phyloP scores from a whole-genome alignment of 2,329 filamentous ascomycete genomes.

The Neofusicoccum ribis region DNA sequence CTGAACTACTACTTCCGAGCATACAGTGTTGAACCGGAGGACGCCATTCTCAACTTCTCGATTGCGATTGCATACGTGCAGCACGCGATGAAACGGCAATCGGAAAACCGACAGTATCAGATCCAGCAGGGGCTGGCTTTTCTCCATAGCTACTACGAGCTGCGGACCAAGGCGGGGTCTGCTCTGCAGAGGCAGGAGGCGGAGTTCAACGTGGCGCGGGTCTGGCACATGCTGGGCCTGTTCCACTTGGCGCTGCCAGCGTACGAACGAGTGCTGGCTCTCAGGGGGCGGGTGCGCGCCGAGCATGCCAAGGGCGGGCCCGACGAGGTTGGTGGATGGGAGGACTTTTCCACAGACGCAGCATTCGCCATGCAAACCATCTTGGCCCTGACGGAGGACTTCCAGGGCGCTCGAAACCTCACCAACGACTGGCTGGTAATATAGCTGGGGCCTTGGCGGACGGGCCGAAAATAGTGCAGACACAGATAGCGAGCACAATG shows the following conservation, averaged over 20 bases:
- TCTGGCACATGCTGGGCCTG: constrained; percentile 75
- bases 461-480: neutral
- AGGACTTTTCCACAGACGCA: constrained; percentile 68
- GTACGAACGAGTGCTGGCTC: constrained; percentile 62
- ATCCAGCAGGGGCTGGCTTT: constrained; percentile 84
- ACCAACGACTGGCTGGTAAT: constrained; percentile 56
- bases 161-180: constrained; percentile 49
- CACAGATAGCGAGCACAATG: too few species aligned
- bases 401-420: constrained; percentile 59
- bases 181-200: constrained; percentile 67
- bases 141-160: constrained; percentile 69
- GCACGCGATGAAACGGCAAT: constrained; percentile 83
- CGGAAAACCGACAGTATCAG: constrained; percentile 85
- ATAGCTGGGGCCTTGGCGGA: neutral
- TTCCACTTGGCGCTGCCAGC: constrained; percentile 70
- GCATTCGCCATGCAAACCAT: constrained; percentile 73
- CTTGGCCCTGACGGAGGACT: constrained; percentile 65
- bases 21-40: constrained; percentile 68
- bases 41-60: constrained; percentile 76
- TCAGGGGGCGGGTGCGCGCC: constrained; percentile 50
- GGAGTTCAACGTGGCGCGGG: constrained; percentile 75
- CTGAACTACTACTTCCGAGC: constrained; percentile 79
- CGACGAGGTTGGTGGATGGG: constrained; percentile 29
- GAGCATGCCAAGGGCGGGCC: constrained; percentile 16
- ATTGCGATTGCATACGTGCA: constrained; percentile 78